Conservation (phyloP, 192 early-diverging fungal genomes). For the Coemansia sp. region DNA sequence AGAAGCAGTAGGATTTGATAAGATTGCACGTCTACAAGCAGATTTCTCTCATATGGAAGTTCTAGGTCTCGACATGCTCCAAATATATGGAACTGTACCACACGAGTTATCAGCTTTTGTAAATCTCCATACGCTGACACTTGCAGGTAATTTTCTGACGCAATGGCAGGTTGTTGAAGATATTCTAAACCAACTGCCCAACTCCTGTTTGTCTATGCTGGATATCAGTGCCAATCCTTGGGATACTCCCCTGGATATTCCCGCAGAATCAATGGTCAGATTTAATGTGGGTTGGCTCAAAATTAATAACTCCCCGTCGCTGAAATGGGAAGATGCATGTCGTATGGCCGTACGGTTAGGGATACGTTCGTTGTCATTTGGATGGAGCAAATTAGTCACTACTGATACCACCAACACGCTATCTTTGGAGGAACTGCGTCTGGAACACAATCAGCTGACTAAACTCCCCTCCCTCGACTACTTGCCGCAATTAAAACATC, state of each 20-base stretch:
- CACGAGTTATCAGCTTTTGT: slow-evolving; percentile 1
- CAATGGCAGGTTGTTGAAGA: slow-evolving; percentile 14
- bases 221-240: slow-evolving; percentile 40
- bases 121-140: slow-evolving; percentile 10
- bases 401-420: neutral
- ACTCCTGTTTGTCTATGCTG: slow-evolving; percentile 1
- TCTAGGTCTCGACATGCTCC: slow-evolving; percentile 14
- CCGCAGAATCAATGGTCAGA: neutral
- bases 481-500: slow-evolving; percentile 3
- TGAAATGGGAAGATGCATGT: slow-evolving; percentile 15
- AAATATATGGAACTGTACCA: slow-evolving; percentile 1
- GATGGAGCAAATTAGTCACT: slow-evolving; percentile 10
- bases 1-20: slow-evolving; percentile 35
- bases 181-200: slow-evolving; percentile 11
- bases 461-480: neutral
- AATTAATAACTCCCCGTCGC: slow-evolving; percentile 13
- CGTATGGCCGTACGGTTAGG: neutral
- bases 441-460: neutral
- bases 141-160: slow-evolving; percentile 34
- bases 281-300: slow-evolving; percentile 17
- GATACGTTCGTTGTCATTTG: slow-evolving; percentile 19
- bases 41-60: slow-evolving; percentile 6
- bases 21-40: slow-evolving; percentile 18
- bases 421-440: neutral
- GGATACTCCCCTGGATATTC: neutral